Percentiles rank a stretch among this genome's conserved stretches.
Conservation (phyloP, 108 stramenopile species). For the Nitzschia sp. region DNA sequence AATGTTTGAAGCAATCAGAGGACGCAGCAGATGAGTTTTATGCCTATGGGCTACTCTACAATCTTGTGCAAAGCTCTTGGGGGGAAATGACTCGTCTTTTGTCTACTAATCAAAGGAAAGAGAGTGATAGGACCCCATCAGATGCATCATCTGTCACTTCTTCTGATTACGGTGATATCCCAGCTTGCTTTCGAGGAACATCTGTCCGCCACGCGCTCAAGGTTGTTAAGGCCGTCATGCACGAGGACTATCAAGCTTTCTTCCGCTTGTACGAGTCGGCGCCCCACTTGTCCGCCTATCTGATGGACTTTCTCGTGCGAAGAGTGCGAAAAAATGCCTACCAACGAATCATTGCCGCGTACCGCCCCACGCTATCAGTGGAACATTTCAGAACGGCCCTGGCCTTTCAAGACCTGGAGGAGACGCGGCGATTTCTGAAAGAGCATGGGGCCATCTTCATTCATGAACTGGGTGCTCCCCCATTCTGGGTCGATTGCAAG, state of each 20-base stretch:
- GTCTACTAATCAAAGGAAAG: neutral
- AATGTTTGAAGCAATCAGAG: slow-evolving; percentile 27
- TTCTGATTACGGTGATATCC: neutral
- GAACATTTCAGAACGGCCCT: slow-evolving; percentile 49
- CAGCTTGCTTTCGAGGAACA: neutral
- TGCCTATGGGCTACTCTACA: slow-evolving; percentile 70
- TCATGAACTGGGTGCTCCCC: slow-evolving; percentile 23
- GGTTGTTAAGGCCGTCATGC: slow-evolving; percentile 40
- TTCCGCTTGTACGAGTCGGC: slow-evolving; percentile 56
- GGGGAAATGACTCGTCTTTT: slow-evolving; percentile 25
- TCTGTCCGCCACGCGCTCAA: slow-evolving; percentile 40
- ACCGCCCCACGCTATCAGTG: slow-evolving; percentile 44
- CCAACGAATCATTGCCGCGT: slow-evolving; percentile 49
- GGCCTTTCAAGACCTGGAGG: slow-evolving; percentile 46
- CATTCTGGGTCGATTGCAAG: slow-evolving; percentile 61
- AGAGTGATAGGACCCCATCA: neutral
- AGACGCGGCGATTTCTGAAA: slow-evolving; percentile 47
- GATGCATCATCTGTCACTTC: neutral
- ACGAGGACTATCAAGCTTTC: slow-evolving; percentile 47
- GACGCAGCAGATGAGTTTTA: slow-evolving; percentile 68
- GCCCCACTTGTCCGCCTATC: slow-evolving; percentile 54
- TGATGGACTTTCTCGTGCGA: slow-evolving; percentile 65
- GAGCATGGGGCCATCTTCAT: slow-evolving; percentile 49
- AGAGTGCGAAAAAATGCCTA: slow-evolving; percentile 48
- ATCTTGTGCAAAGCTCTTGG: slow-evolving; percentile 62